Base-by-base conservation (phyloP, 140 eudicot genomes). In the Flaveria floridana region DNA sequence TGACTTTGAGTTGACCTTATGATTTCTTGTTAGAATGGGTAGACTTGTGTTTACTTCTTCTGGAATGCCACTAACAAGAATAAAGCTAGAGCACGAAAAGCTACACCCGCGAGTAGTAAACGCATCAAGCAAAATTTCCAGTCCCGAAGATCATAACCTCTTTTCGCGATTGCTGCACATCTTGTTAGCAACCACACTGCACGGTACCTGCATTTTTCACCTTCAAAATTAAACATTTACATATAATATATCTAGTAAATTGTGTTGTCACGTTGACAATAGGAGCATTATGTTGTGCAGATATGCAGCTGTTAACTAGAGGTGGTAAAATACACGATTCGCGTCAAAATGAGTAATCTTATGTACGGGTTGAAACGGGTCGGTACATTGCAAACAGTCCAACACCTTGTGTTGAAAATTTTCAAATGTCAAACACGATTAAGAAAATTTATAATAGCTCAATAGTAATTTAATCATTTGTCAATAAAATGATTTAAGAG, bases 131-230 rank as follows among this genome's bases (percentile, higher is more conserved):
- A 86, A 21, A 84, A 83, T 20, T 74, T 76, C 91, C 92, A 93
- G 65, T 88, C 78, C 5, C 79, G 30, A 1, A 93, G 85, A 10
- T 87, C 68, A 30, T 89, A 93, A 10, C 90, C 86, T 80, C 84
- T 79, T 30, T 74, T 79, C n/a, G 79, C 81, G 12, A 93, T 69
- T 15, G 96, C 85, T 21, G 96, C 98, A 70, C 98, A 93, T 73
- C 98, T 86, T 82, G 95, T 87, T 16, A 93, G 73, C 67, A 93
- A 80, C 99, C 99, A 93, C 55, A 90, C 97, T 0, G 94, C 97
- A 21, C 85, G 81, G 65, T 93, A 93, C 86, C 99, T 93, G 86
- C 13, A 73, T 21, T 67, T 34, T 58, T n/a, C 1, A 20, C 15
- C 55, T 72, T 23, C n/a, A 62, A 48, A 39, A 14, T 15, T 51